Evolutionary conservation across 257 asterid genomes (phyloP).

Genomic region (Dorcoceras hygrometricum): DNA sequence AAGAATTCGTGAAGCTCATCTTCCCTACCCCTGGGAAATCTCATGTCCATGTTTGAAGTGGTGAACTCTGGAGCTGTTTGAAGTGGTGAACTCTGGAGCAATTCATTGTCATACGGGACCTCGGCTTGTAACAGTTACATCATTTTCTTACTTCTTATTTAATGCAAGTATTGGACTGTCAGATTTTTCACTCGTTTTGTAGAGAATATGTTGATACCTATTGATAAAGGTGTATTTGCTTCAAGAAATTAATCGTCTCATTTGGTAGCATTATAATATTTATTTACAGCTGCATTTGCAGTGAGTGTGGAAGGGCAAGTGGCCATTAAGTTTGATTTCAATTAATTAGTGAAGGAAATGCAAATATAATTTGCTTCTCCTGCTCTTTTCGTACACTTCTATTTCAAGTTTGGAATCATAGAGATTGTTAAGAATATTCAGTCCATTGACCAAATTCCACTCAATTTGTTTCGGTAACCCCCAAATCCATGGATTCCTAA

Average conservation of each 20-base stretch:
- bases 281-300: background rate
- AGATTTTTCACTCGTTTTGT: constrained; percentile 16
- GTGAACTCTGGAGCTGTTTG: too few species aligned
- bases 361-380: too few species aligned
- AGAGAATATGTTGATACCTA: constrained; percentile 8
- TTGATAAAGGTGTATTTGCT: background rate
- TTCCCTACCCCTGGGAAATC: background rate
- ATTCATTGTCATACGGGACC: constrained; percentile 15
- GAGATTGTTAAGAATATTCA: background rate
- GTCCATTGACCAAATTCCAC: background rate
- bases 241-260: background rate
- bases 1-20: constrained; percentile 14
- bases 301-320: background rate
- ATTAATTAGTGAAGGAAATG: too few species aligned
- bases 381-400: background rate
- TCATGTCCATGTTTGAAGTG: constrained; percentile 18
- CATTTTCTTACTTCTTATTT: constrained; percentile 15
- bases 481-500: background rate
- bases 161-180: constrained; percentile 24
- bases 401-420: background rate
- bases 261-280: background rate
- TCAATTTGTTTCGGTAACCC: background rate
- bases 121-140: constrained; percentile 23
- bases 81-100: constrained; percentile 21
- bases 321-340: too few species aligned